Conservation (phyloP, 2,329 filamentous ascomycete genomes). For the Massarina eburnea region DNA sequence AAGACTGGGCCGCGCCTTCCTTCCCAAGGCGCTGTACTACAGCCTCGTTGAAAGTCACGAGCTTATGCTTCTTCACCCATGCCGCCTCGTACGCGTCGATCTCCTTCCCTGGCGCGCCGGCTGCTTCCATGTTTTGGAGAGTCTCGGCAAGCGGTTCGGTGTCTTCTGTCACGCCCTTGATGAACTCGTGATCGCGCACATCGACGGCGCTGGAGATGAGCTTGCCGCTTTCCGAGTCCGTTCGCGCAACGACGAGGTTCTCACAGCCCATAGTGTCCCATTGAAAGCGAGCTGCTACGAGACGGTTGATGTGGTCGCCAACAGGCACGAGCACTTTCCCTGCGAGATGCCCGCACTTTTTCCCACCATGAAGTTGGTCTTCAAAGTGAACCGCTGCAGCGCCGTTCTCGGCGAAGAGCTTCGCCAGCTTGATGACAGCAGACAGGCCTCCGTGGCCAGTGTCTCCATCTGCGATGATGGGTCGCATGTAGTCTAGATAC, state of each 20-base stretch:
- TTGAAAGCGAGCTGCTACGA: conserved; percentile 89
- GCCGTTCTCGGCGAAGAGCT: conserved; percentile 95
- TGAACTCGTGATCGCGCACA: conserved; percentile 94
- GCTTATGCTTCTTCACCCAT: conserved; percentile 84
- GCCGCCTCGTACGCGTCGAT: conserved; percentile 83
- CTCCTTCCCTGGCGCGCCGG: conserved; percentile 74
- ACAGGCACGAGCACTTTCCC: conserved; percentile 94
- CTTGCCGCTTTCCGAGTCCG: conserved; percentile 91
- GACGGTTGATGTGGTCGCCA: conserved; percentile 93
- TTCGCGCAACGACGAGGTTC: conserved; percentile 91
- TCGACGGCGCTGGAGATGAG: conserved; percentile 90
- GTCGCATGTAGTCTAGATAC: conserved; percentile 88
- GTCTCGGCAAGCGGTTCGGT: conserved; percentile 82
- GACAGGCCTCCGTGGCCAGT: conserved; percentile 91
- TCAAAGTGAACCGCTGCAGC: conserved; percentile 97
- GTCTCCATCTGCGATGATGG: conserved; percentile 95
- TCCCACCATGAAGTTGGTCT: conserved; percentile 95
- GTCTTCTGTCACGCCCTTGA: conserved; percentile 81
- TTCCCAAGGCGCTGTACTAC: conserved; percentile 72
- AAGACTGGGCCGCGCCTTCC: conserved; percentile 64
- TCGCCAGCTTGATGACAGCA: conserved; percentile 92
- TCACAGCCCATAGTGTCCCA: conserved; percentile 98
- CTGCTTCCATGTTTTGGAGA: conserved; percentile 83
- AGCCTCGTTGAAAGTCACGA: conserved; percentile 91
- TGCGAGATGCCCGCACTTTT: conserved; percentile 96